Base-by-base conservation (phyloP, 345 rosid genomes). In the Populus simonii region DNA sequence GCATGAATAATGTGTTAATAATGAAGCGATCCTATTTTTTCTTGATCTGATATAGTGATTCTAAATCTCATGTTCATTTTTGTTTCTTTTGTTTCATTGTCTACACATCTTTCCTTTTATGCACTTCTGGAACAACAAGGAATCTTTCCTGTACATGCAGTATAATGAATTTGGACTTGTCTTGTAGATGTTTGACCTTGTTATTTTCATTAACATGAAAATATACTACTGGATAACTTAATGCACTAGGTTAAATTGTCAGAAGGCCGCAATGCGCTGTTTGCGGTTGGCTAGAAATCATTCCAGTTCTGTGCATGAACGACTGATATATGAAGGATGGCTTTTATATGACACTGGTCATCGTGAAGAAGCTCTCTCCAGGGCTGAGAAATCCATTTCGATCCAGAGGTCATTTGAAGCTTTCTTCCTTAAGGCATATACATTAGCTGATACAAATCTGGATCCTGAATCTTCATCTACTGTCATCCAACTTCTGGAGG, bases 271-370 rank as follows among this genome's bases (percentile, higher is more conserved):
- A 8, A 91, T 93, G 96, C 88, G 89, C 70, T 89, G 93, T 78
- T 86, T 95, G 87, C 87, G 92, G 73, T 75, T 88, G 84, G 99
- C 99, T 11, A 86, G 86, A 82, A 91, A 92, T 75, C 74, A 81
- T 76, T 85, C 97, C 35, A 69, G 68, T 67, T 87, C 89, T 38
- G 92, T 92, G 76, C 91, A 92, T 0, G 99, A 96, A 83, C 87
- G 85, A 84, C 83, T 91, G 80, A 89, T 96, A 6, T 96, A 96
- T 62, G 98, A 96, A 85, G 99, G 98, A 55, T 96, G 99, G 99
- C 89, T 96, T 77, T 83, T 96, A 55, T 96, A 91, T 16, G 99
- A 96, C 84, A 87, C 89, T 65, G 96, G 96, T 55, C 79, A 93
- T 78, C 88, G 85, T 7, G 92, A 90, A 73, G 93, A 93, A 89